phyloP scores from a whole-genome alignment of 768 basidiomycete genomes.

The Kwoniella heveanensis region DNA sequence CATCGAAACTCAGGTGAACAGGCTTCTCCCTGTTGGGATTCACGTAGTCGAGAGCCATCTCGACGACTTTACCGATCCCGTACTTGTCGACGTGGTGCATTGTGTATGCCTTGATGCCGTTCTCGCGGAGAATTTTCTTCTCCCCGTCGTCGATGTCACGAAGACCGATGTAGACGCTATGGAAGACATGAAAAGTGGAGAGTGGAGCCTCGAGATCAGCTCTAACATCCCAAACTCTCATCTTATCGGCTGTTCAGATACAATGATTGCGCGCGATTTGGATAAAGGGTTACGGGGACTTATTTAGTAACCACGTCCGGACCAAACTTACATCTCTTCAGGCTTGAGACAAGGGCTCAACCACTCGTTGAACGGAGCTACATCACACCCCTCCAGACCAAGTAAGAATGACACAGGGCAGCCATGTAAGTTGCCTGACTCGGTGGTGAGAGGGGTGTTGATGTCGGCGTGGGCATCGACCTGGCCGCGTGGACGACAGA shows the following conservation, averaged over 20 bases:
- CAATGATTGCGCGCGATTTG: no score
- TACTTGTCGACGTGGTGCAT: conserved; percentile 86
- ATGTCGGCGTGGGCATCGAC: conserved; percentile 97
- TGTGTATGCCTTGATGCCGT: conserved; percentile 79
- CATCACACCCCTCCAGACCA: conserved; percentile 60
- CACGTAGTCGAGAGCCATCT: conserved; percentile 93
- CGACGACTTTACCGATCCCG: conserved; percentile 90
- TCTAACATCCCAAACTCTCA: no score
- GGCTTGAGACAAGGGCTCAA: conserved; percentile 69
- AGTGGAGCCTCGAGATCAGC: no score
- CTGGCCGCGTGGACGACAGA: conserved; percentile 17
- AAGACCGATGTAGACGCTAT: conserved; percentile 92
- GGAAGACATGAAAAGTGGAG: no score
- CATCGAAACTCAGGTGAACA: conserved; percentile 95
- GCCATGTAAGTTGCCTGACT: conserved; percentile 88
- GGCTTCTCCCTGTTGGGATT: conserved; percentile 80
- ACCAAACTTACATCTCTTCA: conserved; percentile 61
- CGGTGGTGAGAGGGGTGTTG: conserved; percentile 82
- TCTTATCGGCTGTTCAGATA: no score
- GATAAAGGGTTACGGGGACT: no score
- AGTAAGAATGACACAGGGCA: conserved; percentile 96
- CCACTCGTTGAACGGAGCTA: conserved; percentile 60
- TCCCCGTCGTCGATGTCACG: conserved; percentile 89
- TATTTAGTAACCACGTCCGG: no score
- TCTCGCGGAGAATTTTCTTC: conserved; percentile 77